Evolutionary conservation across 768 basidiomycete genomes (phyloP).

Genomic region (Lentinula guzmanii): DNA sequence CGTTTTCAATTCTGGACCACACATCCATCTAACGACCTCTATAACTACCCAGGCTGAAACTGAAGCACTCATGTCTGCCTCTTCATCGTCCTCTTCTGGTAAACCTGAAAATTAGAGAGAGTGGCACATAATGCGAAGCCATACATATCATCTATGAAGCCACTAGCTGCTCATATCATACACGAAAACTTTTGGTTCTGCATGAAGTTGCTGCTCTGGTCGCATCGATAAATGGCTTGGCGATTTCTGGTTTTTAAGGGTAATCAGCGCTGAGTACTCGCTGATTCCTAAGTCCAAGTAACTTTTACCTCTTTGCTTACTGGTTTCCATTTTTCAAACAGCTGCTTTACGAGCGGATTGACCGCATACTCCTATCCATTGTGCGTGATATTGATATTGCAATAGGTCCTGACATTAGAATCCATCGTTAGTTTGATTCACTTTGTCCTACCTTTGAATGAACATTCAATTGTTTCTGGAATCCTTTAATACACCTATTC

Average conservation of each 20-base stretch:
- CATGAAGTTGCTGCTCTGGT: not conserved
- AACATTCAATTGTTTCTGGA: no score
- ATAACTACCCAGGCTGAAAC: not conserved
- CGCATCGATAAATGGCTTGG: not conserved
- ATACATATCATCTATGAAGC: not conserved
- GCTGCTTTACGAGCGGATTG: constrained; percentile 1
- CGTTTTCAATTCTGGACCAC: not conserved
- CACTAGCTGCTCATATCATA: not conserved
- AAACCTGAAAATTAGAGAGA: not conserved
- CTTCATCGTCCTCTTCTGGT: not conserved
- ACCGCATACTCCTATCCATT: not conserved
- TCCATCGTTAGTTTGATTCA: not conserved
- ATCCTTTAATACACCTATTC: not conserved
- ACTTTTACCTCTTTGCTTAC: no score
- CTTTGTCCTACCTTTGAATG: not conserved
- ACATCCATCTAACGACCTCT: not conserved
- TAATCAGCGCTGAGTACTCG: not conserved
- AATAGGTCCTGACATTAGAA: not conserved
- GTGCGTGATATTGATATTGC: constrained; percentile 2
- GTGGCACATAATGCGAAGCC: not conserved
- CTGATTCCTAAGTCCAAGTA: no score
- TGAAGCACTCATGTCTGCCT: not conserved
- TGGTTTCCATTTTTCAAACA: not conserved
- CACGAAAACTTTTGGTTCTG: not conserved
- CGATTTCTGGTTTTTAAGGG: not conserved